Base-by-base conservation (phyloP, 2,329 filamentous ascomycete species). In the Xylariaceae sp. region DNA sequence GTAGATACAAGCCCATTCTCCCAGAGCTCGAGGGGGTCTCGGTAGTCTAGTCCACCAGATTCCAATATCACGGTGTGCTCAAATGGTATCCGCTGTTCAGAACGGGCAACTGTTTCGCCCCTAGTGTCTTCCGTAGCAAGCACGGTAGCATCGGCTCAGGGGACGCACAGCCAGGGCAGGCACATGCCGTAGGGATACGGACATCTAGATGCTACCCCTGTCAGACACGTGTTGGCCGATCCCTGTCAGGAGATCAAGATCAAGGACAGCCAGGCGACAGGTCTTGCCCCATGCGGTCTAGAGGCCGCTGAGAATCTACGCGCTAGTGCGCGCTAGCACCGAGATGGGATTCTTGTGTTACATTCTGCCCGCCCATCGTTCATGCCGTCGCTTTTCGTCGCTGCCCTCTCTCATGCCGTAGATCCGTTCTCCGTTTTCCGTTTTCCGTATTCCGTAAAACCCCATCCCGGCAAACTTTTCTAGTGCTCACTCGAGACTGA, bases 191-290 rank as follows among this genome's bases (percentile, higher is more conserved):
- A 42, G 37, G 8, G 37, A 42, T 42, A 42, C 37, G 8, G 9
- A 30, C 23, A 30, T 30, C 23, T 30, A 30, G 23, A 13, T 42
- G 37, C 37, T 9, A 62, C 57, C 61, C 61, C 59, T 63, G 61
- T 56, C 44, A 18, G 59, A 62, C 61, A 63, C 61, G 61, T 63
- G 61, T 59, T 23, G 56, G 49, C 4, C 51, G 51, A 23, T 30
- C 48, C 42, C 30, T 37, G 51, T 48, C 37, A 50, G 35, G 35
- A 51, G 52, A 53, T 60, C 39, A 37, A 35, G 48, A 58, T 44
- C 44, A 30, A 30, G 23, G 23, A 5, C 23, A 30, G 55, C 15
- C 18, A 6, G 2, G 4, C 50, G 34, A 9, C 34, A 52, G 23
- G 23, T 45, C 47, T 63, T 63, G 50, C 47, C 17, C 47, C 7